Base-by-base conservation (phyloP, 345 rosid genomes). In the Aquilaria sinensis region DNA sequence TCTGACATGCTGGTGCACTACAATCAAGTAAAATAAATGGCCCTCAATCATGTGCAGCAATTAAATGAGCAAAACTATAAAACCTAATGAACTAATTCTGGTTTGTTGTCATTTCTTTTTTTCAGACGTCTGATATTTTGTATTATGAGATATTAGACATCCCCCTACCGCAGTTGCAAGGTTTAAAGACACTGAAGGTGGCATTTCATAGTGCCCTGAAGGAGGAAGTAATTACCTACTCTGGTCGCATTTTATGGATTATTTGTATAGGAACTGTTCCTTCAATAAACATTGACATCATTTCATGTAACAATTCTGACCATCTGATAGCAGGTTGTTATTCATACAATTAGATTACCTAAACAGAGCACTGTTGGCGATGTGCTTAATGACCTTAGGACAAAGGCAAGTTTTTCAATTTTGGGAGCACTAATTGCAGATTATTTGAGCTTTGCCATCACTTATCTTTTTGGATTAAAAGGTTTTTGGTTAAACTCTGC, bases 161-260 rank as follows among this genome's bases (percentile, higher is more conserved):
- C 70, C 99, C 99, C 64, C 93, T 94, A 53, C 97, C 99, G 51
- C 96, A 94, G 68, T 76, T 94, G 71, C 96, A 91, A 83, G 83
- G 90, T 70, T 67, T 91, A 72, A 94, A 94, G 70, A 91, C 88
- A 64, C 78, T 91, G 55, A 88, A 87, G 83, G 89, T 94, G 62
- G 88, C 90, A 70, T 88, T 88, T 70, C 91, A 83, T 74, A 85
- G 81, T 70, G 83, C 96, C 64, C 74, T 75, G 7, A 91, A 85
- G 74, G 96, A 94, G 48, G 97, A 88, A 76, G 99, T 84, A 74
- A 74, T 91, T 72, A 34, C 71, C 29, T 53, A 0, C 23, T 23
- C 23, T 31, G 60, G 29, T 56, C 53, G 29, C 72, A 34, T 56
- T 31, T 59, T 49, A 29, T 51, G 29, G 31, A 61, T 32, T 45